A percentile compares a stretch with the other conserved stretches of the same genome.
phyloP scores from a whole-genome alignment of 2,329 filamentous ascomycete species.

The Blastomyces percursus region DNA sequence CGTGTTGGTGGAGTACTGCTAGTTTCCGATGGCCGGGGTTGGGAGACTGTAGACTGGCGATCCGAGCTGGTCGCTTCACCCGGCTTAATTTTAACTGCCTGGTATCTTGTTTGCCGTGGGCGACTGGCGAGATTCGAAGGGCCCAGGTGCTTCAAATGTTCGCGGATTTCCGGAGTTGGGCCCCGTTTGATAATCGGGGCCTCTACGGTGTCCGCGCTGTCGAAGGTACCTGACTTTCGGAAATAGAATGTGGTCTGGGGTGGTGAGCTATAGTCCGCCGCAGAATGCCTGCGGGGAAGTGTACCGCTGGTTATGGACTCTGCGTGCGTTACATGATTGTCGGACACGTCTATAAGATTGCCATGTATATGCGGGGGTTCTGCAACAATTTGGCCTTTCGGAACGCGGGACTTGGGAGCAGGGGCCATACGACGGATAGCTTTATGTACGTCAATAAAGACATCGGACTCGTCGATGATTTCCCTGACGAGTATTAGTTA shows the following conservation, averaged over 20 bases:
- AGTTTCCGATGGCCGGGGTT: slow-evolving; percentile 20
- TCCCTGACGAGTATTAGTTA: slow-evolving; percentile 48
- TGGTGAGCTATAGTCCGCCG: slow-evolving; percentile 22
- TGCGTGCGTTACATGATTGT: slow-evolving; percentile 25
- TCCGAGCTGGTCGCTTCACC: slow-evolving; percentile 28
- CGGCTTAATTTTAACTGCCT: slow-evolving; percentile 56
- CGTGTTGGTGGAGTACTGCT: slow-evolving; percentile 41
- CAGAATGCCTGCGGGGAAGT: slow-evolving; percentile 24
- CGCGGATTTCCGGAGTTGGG: slow-evolving; percentile 44
- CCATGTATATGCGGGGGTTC: slow-evolving; percentile 31
- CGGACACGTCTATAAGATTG: slow-evolving; percentile 37
- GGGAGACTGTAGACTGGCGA: slow-evolving; percentile 20
- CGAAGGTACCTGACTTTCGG: slow-evolving; percentile 26
- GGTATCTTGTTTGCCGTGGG: slow-evolving; percentile 51
- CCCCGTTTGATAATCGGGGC: slow-evolving; percentile 37
- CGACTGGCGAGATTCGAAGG: slow-evolving; percentile 52
- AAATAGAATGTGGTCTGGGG: slow-evolving; percentile 31
- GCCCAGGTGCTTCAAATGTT: slow-evolving; percentile 53
- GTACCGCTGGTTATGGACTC: slow-evolving; percentile 16
- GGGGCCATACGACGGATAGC: slow-evolving; percentile 82
- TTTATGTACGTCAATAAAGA: slow-evolving; percentile 97
- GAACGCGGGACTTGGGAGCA: slow-evolving; percentile 65
- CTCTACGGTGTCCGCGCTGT: slow-evolving; percentile 20
- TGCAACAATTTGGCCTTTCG: slow-evolving; percentile 44
- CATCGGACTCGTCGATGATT: slow-evolving; percentile 97